Conservation (phyloP, 495 filamentous ascomycete species). For the Talaromyces trachyspermus region DNA sequence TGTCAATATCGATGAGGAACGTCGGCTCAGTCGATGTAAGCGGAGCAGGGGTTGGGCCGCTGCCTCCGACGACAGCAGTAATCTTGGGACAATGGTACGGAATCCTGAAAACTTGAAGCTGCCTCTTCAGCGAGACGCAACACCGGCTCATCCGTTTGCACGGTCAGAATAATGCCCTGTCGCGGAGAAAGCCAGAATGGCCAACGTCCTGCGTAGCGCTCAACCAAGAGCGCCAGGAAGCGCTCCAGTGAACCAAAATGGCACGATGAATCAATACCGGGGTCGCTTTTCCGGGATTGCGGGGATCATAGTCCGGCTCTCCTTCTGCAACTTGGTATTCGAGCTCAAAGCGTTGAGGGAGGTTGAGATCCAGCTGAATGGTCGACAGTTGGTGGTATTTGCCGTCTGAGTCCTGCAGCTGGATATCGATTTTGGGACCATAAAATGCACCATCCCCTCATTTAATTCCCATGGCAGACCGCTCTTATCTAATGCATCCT, state of each 20-base stretch:
- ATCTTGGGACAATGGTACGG: constrained; percentile 18
- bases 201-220: constrained; percentile 74
- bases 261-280: constrained; percentile 88
- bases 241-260: constrained; percentile 81
- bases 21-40: constrained; percentile 37
- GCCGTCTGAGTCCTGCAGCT: constrained; percentile 72
- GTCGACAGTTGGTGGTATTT: constrained; percentile 91
- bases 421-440: constrained; percentile 90
- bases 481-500: constrained; percentile 57
- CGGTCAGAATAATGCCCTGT: constrained; percentile 70
- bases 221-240: constrained; percentile 80
- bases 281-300: constrained; percentile 55
- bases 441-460: constrained; percentile 90
- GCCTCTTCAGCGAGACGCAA: constrained; percentile 48
- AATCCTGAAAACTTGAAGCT: constrained; percentile 28
- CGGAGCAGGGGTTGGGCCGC: constrained; percentile 17
- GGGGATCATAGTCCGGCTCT: constrained; percentile 61
- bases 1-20: constrained; percentile 67
- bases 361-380: constrained; percentile 89
- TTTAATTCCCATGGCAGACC: constrained; percentile 64
- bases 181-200: constrained; percentile 89
- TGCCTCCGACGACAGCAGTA: constrained; percentile 11
- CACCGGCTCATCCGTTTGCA: constrained; percentile 57
- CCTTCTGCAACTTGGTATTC: constrained; percentile 53
- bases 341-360: constrained; percentile 75